phyloP scores from a whole-genome alignment of 164 flowering plant species.

The Tinospora cordifolia region DNA sequence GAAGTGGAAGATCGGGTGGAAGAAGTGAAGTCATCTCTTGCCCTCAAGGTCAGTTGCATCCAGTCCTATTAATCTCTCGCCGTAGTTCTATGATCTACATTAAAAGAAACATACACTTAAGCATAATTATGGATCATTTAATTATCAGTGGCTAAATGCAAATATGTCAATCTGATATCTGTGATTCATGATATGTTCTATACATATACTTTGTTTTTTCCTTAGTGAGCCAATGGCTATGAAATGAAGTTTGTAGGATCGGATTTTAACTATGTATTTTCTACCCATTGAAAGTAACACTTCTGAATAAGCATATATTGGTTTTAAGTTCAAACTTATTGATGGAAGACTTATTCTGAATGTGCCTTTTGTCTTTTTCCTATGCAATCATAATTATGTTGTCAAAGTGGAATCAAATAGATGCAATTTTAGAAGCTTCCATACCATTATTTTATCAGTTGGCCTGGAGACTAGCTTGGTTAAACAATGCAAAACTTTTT shows the following conservation, averaged over 20 bases:
- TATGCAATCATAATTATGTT: background rate
- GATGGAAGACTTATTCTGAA: background rate
- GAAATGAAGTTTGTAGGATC: no score
- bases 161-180: background rate
- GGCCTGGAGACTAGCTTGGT: no score
- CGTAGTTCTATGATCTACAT: background rate
- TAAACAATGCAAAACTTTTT: no score
- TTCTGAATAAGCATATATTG: background rate
- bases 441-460: no score
- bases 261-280: background rate
- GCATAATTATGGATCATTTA: background rate
- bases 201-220: no score
- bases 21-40: slow-evolving; percentile 62
- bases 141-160: background rate
- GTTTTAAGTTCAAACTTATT: background rate
- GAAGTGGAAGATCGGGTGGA: slow-evolving; percentile 72
- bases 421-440: no score
- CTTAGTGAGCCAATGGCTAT: no score
- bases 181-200: background rate
- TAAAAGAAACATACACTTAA: background rate
- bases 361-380: background rate
- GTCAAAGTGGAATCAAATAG: background rate
- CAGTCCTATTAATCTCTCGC: background rate
- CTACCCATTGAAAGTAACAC: background rate
- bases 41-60: slow-evolving; percentile 71